These are phyloP conservation scores for Gynostemma pentaphyllum DNA, from an alignment of 306 rosid species.

Conservation along the genomic window DNA sequence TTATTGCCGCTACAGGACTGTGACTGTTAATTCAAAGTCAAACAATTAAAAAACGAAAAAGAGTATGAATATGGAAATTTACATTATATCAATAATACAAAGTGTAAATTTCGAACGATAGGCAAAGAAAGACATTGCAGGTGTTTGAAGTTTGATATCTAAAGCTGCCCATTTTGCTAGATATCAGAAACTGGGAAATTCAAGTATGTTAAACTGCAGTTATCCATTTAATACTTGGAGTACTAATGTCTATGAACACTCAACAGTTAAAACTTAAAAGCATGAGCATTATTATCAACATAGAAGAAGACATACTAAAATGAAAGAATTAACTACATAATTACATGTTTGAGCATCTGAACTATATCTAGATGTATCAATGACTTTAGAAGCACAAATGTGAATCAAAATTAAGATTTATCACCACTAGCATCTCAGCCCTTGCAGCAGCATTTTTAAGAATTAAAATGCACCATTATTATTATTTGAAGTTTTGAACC, in stretches of 20 bases:
- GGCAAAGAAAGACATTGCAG: not conserved
- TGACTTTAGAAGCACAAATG: not conserved
- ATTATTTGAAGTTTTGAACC: too few species aligned
- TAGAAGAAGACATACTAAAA: not conserved
- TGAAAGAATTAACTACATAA: not conserved
- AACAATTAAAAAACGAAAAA: not conserved
- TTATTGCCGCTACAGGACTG: not conserved
- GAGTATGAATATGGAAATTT: not conserved
- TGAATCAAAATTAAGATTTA: not conserved
- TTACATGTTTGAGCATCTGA: not conserved
- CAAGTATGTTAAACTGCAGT: not conserved
- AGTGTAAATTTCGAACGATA: not conserved
- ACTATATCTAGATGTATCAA: not conserved
- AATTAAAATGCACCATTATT: not conserved
- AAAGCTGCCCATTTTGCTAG: not conserved
- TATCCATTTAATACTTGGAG: not conserved
- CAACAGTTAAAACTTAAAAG: not conserved
- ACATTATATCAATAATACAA: not conserved
- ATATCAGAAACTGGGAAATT: not conserved
- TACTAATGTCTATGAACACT: not conserved
- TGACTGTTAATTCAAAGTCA: not conserved
- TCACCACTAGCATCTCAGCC: not conserved
- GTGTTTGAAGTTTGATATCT: not conserved
- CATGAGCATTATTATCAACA: not conserved
- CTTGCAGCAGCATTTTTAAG: not conserved